Evolutionary conservation across 371 early-diverging fungal species (phyloP).

Genomic region (Actinomucor elegans): DNA sequence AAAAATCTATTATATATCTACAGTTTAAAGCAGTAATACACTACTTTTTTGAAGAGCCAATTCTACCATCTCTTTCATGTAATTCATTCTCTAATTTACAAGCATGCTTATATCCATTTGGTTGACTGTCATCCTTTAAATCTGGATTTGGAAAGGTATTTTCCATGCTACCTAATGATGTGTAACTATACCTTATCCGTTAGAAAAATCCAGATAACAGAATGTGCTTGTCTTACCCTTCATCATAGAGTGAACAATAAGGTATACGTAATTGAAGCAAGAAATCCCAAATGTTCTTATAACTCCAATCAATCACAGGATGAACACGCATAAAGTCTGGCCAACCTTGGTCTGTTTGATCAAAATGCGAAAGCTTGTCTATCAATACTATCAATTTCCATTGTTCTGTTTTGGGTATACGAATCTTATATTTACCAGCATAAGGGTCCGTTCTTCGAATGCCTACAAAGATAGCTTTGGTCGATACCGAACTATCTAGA

Average conservation of each 20-base stretch:
- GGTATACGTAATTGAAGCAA: conserved; percentile 68
- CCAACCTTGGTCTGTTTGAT: conserved; percentile 88
- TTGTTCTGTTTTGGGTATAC: no score
- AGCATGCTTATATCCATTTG: conserved; percentile 69
- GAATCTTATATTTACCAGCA: no score
- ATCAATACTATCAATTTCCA: conserved; percentile 19
- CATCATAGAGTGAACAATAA: conserved; percentile 90
- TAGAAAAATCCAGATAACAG: no score
- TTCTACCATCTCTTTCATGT: conserved; percentile 77
- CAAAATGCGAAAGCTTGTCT: conserved; percentile 72
- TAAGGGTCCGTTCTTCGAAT: conserved; percentile 92
- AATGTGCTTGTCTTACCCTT: no score
- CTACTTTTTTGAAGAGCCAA: conserved; percentile 36
- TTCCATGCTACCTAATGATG: conserved; percentile 88
- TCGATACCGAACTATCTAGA: conserved; percentile 53
- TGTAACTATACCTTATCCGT: conserved; percentile 62
- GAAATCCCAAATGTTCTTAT: conserved; percentile 85
- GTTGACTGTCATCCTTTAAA: conserved; percentile 21
- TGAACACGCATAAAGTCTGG: conserved; percentile 91
- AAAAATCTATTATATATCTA: conserved; percentile 1
- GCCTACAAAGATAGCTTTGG: conserved; percentile 88
- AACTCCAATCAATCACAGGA: conserved; percentile 92
- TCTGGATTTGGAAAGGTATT: conserved; percentile 88
- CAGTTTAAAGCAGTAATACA: not conserved
- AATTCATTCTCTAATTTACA: conserved; percentile 65